Percentiles rank a stretch among this genome's conserved stretches.
Conservation (phyloP, 2,329 filamentous ascomycete genomes). For the Emergomyces orientalis region DNA sequence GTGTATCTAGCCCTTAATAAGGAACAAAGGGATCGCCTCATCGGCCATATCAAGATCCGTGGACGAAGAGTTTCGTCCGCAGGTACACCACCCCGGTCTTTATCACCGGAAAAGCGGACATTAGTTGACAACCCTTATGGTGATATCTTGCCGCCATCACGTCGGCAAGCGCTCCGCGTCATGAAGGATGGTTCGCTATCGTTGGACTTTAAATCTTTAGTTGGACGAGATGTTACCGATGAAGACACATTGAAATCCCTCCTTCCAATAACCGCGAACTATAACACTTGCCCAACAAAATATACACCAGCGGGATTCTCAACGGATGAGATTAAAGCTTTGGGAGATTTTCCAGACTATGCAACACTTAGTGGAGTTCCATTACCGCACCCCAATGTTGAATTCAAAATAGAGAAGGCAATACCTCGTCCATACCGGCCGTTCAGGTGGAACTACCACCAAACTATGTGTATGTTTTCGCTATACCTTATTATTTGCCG, state of each 20-base stretch:
- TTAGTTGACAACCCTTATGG: not conserved
- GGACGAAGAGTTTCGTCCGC: slow-evolving; percentile 1
- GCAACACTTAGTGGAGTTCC: slow-evolving; percentile 64
- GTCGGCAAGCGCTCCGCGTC: not conserved
- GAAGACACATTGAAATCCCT: slow-evolving; percentile 26
- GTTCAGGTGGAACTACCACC: slow-evolving; percentile 75
- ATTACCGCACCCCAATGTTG: slow-evolving; percentile 51
- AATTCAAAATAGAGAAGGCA: slow-evolving; percentile 62
- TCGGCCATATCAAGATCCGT: not conserved
- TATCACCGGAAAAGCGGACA: not conserved
- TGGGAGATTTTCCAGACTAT: slow-evolving; percentile 76
- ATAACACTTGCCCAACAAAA: slow-evolving; percentile 29
- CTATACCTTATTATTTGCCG: not conserved
- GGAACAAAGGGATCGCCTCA: not conserved
- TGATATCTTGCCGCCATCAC: slow-evolving; percentile 1
- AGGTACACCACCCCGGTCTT: not conserved
- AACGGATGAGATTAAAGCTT: slow-evolving; percentile 55
- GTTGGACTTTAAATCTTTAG: slow-evolving; percentile 13
- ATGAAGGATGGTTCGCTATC: not conserved
- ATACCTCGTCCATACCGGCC: slow-evolving; percentile 67
- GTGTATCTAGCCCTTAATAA: not conserved
- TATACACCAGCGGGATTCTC: slow-evolving; percentile 63
- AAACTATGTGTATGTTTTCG: slow-evolving; percentile 70
- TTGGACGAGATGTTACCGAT: slow-evolving; percentile 19
- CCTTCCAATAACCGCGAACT: slow-evolving; percentile 36